Evolutionary conservation across 1,284 basidiomycete species (phyloP).

Genomic region (Apiotrichum laibachii): DNA sequence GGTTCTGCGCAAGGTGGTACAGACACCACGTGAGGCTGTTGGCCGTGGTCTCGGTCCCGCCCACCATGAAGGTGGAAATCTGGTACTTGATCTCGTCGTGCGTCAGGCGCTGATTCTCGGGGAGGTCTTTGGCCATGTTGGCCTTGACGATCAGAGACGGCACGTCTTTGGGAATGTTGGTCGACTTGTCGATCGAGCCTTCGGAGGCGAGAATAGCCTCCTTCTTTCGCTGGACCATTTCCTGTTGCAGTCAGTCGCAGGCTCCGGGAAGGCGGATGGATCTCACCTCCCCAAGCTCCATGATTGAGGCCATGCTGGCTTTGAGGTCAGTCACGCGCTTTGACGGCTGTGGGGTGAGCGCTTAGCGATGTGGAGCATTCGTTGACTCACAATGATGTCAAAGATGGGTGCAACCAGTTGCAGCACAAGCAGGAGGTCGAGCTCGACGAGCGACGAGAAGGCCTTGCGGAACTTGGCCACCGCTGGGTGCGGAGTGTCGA

Average conservation of each 20-base stretch:
- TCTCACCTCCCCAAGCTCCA: slow-evolving; percentile 1
- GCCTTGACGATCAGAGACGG: slow-evolving; percentile 56
- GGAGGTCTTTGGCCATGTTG: slow-evolving; percentile 59
- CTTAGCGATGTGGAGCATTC: too few species aligned
- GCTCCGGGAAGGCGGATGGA: background rate
- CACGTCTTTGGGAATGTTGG: slow-evolving; percentile 53
- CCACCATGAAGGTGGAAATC: slow-evolving; percentile 65
- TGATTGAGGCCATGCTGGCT: slow-evolving; percentile 26
- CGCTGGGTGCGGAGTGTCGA: slow-evolving; percentile 28
- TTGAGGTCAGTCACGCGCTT: slow-evolving; percentile 4
- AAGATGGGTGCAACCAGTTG: slow-evolving; percentile 34
- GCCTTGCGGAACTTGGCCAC: slow-evolving; percentile 50
- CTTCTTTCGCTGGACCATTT: slow-evolving; percentile 59
- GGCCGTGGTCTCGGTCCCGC: slow-evolving; percentile 73
- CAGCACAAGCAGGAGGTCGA: slow-evolving; percentile 9
- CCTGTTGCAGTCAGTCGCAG: slow-evolving; percentile 29
- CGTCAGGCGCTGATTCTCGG: slow-evolving; percentile 58
- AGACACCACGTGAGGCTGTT: slow-evolving; percentile 70
- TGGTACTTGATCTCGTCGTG: slow-evolving; percentile 68
- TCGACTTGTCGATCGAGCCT: slow-evolving; percentile 44
- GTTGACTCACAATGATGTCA: slow-evolving; percentile 41
- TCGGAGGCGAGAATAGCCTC: slow-evolving; percentile 28
- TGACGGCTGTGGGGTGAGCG: slow-evolving; percentile 13
- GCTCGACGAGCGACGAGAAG: background rate
- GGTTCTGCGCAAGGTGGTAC: slow-evolving; percentile 62